phyloP scores from a whole-genome alignment of 1,284 basidiomycete species.

The Microbotryomycetes sp. region DNA sequence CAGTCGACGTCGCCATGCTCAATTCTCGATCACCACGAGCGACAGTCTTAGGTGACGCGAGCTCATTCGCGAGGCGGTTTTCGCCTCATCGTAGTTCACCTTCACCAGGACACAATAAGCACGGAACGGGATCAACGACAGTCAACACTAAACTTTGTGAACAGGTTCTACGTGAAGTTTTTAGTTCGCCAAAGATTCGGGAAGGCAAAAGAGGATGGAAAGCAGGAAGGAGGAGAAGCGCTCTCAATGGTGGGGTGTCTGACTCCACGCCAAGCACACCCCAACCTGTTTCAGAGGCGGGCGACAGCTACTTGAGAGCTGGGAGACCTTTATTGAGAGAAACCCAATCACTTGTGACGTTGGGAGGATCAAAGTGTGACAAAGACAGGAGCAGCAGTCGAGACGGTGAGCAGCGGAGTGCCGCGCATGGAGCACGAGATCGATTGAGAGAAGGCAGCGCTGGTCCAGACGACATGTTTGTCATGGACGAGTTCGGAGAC shows the following conservation, averaged over 20 bases:
- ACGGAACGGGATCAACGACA: constrained; percentile 76
- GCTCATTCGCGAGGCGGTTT: constrained; percentile 15
- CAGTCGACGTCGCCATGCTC: constrained; percentile 12
- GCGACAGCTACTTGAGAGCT: background rate
- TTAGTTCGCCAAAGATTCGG: constrained; percentile 44
- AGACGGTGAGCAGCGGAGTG: background rate
- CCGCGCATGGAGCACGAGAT: background rate
- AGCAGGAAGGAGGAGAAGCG: constrained; percentile 8
- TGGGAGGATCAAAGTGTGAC: background rate
- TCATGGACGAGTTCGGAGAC: constrained; percentile 46
- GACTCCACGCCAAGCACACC: background rate
- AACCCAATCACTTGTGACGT: background rate
- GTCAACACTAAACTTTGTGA: constrained; percentile 90
- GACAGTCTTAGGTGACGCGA: constrained; percentile 10
- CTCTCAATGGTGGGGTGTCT: background rate
- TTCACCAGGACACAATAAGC: constrained; percentile 28
- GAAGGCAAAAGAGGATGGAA: constrained; percentile 23
- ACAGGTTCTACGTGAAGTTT: constrained; percentile 80
- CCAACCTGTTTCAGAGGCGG: constrained; percentile 1
- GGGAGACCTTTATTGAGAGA: background rate
- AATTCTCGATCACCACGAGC: constrained; percentile 1
- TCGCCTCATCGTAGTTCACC: constrained; percentile 40
- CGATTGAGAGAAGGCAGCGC: constrained; percentile 34
- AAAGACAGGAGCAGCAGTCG: background rate
- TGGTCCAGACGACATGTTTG: constrained; percentile 44